Percentiles rank a stretch among this genome's conserved stretches.
Conservation (phyloP, 257 asterid species). For the Primulina tabacum region DNA sequence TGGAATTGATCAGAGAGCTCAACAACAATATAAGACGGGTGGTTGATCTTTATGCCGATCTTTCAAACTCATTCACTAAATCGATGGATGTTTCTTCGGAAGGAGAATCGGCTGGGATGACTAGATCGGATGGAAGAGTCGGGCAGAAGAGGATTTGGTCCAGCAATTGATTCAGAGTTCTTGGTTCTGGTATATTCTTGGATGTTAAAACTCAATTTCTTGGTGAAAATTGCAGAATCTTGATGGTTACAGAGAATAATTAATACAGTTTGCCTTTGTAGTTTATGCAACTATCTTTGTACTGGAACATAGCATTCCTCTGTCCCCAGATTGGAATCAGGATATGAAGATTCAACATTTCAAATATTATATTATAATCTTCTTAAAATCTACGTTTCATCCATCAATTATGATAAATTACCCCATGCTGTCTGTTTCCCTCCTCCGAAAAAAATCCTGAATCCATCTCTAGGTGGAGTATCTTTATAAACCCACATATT, state of each 20-base stretch:
- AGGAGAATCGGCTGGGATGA: conserved; percentile 16
- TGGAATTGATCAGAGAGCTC: conserved; percentile 24
- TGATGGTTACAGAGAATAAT: neutral
- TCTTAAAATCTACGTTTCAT: too few species aligned
- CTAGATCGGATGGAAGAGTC: conserved; percentile 13
- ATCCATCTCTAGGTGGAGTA: neutral
- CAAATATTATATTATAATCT: too few species aligned
- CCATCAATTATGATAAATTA: too few species aligned
- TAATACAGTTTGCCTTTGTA: neutral
- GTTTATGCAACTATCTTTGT: neutral
- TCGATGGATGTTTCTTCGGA: conserved; percentile 20
- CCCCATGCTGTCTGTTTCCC: too few species aligned
- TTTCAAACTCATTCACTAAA: conserved; percentile 17
- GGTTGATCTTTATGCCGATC: conserved; percentile 18
- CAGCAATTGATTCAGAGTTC: neutral
- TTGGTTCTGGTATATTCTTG: conserved; percentile 1
- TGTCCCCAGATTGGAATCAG: neutral
- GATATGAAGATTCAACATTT: too few species aligned
- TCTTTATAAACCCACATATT: neutral
- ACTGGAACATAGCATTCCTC: neutral
- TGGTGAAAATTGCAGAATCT: conserved; percentile 2
- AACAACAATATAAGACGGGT: conserved; percentile 24
- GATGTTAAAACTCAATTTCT: neutral
- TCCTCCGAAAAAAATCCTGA: too few species aligned
- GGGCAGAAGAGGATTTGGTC: conserved; percentile 21